A percentile compares a stretch with the other conserved stretches of the same genome.
Evolutionary conservation across 768 basidiomycete genomes (phyloP).

Genomic region (Chalciporus pseudorubinellus): DNA sequence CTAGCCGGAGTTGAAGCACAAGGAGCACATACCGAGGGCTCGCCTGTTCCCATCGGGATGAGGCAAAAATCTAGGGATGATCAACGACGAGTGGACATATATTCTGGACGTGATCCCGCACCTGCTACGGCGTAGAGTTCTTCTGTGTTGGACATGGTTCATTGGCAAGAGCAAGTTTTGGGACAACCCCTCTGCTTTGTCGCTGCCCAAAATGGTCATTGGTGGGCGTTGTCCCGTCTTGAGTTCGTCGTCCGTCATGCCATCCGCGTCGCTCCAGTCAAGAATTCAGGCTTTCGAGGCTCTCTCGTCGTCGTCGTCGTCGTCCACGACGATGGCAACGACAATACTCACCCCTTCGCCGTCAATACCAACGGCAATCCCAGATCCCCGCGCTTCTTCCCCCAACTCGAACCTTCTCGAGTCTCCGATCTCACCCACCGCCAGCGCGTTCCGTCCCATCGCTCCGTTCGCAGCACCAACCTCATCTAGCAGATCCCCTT

Average conservation of each 20-base stretch:
- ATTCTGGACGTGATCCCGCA: slow-evolving; percentile 19
- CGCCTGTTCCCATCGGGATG: slow-evolving; percentile 78
- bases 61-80: slow-evolving; percentile 73
- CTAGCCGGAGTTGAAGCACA: slow-evolving; percentile 12
- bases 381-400: slow-evolving; percentile 3
- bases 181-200: too few relatives aligned
- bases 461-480: slow-evolving; percentile 33
- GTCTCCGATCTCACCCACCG: slow-evolving; percentile 48
- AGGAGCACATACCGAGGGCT: slow-evolving; percentile 57
- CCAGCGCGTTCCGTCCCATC: slow-evolving; percentile 43
- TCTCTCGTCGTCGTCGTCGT: slow-evolving; percentile 32
- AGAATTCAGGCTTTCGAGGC: slow-evolving; percentile 67
- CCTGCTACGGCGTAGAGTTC: slow-evolving; percentile 82
- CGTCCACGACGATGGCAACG: slow-evolving; percentile 20
- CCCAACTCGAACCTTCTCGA: slow-evolving; percentile 41
- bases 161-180: too few relatives aligned
- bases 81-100: neutral
- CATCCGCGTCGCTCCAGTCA: slow-evolving; percentile 50
- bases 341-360: slow-evolving; percentile 10
- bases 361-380: slow-evolving; percentile 4
- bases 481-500: slow-evolving; percentile 27
- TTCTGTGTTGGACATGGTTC: slow-evolving; percentile 17
- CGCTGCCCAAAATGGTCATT: too few relatives aligned
- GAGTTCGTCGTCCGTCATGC: slow-evolving; percentile 31
- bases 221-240: too few relatives aligned